These are phyloP conservation scores for Lepidium aucheri DNA, from an alignment of 345 rosid species.

Conservation along the genomic window DNA sequence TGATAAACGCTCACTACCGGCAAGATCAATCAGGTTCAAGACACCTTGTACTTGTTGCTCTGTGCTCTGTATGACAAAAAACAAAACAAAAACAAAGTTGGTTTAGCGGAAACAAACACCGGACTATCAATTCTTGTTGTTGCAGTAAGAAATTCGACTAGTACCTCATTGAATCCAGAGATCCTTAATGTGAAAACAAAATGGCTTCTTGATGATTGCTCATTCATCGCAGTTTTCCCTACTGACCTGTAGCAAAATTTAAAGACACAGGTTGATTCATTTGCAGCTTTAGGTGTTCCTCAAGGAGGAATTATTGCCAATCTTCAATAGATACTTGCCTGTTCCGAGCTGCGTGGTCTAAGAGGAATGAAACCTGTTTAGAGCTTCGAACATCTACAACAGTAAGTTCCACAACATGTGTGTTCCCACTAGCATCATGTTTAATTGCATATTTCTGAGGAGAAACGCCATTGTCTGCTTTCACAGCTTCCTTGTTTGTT, in stretches of 20 bases:
- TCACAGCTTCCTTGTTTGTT: constrained; percentile 43
- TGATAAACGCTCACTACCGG: constrained; percentile 96
- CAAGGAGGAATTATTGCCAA: not conserved
- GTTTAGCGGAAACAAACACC: not conserved
- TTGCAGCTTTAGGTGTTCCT: not conserved
- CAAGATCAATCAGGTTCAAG: constrained; percentile 93
- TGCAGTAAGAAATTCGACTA: not conserved
- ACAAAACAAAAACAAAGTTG: not conserved
- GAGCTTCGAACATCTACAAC: constrained; percentile 63
- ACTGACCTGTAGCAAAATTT: constrained; percentile 54
- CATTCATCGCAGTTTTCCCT: constrained; percentile 94
- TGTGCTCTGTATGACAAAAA: constrained; percentile 44
- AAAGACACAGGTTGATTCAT: not conserved
- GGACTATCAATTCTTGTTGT: not conserved
- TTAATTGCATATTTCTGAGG: constrained; percentile 59
- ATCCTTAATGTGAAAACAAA: constrained; percentile 84
- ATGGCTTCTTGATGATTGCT: constrained; percentile 96
- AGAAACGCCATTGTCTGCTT: constrained; percentile 46
- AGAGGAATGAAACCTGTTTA: constrained; percentile 53
- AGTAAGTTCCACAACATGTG: constrained; percentile 66
- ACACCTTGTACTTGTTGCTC: constrained; percentile 96
- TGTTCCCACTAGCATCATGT: constrained; percentile 81
- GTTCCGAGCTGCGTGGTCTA: constrained; percentile 77
- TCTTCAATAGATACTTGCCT: constrained; percentile 37
- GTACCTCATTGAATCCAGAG: constrained; percentile 84